A percentile compares a stretch with the other conserved stretches of the same genome.
Evolutionary conservation across 768 basidiomycete genomes (phyloP).

Genomic region (Mycena belliarum): DNA sequence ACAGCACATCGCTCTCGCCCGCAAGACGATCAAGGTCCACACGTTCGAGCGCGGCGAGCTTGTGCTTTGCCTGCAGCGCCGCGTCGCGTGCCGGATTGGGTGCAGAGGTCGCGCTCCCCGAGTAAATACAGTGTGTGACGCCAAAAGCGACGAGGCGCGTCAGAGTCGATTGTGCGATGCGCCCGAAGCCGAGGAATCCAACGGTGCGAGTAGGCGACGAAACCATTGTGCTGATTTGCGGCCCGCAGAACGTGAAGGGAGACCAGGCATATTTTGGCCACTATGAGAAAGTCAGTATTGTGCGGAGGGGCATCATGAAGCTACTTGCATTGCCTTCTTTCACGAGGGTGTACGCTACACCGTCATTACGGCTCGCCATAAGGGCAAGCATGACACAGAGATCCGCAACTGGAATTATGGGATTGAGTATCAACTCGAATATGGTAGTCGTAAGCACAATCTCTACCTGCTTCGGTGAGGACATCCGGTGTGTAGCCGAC

Average conservation of each 20-base stretch:
- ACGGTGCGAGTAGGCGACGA: constrained; percentile 61
- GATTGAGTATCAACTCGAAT: neutral
- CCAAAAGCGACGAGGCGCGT: constrained; percentile 82
- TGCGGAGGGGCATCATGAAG: neutral
- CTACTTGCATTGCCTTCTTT: constrained; percentile 63
- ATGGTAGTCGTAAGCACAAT: neutral
- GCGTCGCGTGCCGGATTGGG: constrained; percentile 43
- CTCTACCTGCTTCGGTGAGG: constrained; percentile 81
- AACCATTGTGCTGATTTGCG: constrained; percentile 63
- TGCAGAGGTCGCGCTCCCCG: constrained; percentile 53
- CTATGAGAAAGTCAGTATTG: neutral
- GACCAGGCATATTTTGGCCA: constrained; percentile 75
- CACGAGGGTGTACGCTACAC: constrained; percentile 63
- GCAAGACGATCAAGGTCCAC: constrained; percentile 74
- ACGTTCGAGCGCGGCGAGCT: constrained; percentile 47
- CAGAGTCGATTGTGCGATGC: constrained; percentile 87
- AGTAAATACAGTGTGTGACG: constrained; percentile 71
- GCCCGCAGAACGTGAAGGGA: constrained; percentile 85
- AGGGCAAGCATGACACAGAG: constrained; percentile 86
- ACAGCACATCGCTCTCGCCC: constrained; percentile 76
- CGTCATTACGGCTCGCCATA: constrained; percentile 88
- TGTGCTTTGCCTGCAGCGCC: constrained; percentile 31
- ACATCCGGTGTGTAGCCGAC: constrained; percentile 95
- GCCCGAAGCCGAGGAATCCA: constrained; percentile 93
- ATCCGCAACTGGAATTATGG: constrained; percentile 71